Evolutionary conservation across 2,329 filamentous ascomycete genomes (phyloP).

Genomic region (Ambrosiella beaveri): DNA sequence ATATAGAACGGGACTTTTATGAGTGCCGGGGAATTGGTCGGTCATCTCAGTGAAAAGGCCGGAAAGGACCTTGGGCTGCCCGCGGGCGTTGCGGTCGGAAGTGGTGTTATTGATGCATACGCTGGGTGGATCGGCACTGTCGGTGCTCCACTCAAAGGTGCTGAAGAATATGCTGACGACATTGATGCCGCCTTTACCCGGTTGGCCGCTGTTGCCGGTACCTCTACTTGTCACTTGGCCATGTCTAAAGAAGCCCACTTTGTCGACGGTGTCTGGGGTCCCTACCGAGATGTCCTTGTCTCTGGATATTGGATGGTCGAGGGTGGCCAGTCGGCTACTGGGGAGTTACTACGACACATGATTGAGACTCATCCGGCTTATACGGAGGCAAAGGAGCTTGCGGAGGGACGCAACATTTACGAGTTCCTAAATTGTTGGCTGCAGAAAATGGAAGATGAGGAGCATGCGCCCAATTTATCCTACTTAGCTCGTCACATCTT

Average conservation of each 20-base stretch:
- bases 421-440: conserved; percentile 87
- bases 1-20: conserved; percentile 73
- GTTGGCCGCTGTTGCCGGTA: conserved; percentile 84
- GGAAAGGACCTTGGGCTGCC: conserved; percentile 69
- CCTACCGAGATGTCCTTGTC: conserved; percentile 84
- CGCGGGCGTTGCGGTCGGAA: conserved; percentile 78
- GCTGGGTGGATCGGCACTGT: conserved; percentile 98
- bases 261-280: conserved; percentile 90
- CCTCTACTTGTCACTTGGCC: conserved; percentile 90
- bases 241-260: conserved; percentile 91
- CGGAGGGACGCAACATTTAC: conserved; percentile 77
- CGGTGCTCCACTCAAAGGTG: conserved; percentile 77
- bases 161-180: not conserved
- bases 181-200: conserved; percentile 80
- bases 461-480: conserved; percentile 56
- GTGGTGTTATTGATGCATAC: conserved; percentile 94
- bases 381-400: conserved; percentile 58
- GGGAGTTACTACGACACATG: conserved; percentile 84
- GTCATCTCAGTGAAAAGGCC: conserved; percentile 67
- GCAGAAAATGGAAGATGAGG: conserved; percentile 52
- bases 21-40: conserved; percentile 82
- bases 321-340: conserved; percentile 89
- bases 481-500: conserved; percentile 89
- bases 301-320: conserved; percentile 94
- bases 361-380: conserved; percentile 90